Conservation (phyloP, 257 asterid species). For the Penstemon eatonii region DNA sequence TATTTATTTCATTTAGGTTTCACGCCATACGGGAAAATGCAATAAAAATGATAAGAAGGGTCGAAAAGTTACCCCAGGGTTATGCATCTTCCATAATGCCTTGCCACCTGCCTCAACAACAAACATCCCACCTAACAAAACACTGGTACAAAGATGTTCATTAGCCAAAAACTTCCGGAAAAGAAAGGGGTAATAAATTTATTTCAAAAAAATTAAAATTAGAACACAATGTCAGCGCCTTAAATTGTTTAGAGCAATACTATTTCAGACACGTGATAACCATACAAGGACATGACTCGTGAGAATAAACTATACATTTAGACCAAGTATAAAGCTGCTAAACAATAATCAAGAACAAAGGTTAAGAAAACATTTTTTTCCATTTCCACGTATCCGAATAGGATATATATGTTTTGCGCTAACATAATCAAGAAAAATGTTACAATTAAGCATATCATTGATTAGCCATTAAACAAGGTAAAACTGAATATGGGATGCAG, state of each 20-base stretch:
- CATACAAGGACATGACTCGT: background rate
- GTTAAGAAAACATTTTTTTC: background rate
- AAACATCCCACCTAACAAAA: conserved; percentile 61
- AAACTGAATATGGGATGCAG: background rate
- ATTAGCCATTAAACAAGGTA: background rate
- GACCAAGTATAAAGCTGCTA: background rate
- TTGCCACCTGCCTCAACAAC: conserved; percentile 56
- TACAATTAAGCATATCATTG: background rate
- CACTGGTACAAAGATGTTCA: conserved; percentile 40
- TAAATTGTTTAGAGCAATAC: background rate
- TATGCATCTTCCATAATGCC: conserved; percentile 71
- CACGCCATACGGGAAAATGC: no score
- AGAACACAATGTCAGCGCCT: background rate
- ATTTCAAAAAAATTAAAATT: background rate
- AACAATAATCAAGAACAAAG: background rate
- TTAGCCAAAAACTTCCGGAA: conserved; percentile 1
- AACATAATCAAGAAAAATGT: background rate
- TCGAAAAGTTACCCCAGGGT: conserved; percentile 63
- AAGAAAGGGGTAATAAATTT: background rate
- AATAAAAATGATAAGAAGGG: background rate
- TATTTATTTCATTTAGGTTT: background rate
- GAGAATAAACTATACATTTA: background rate
- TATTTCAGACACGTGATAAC: background rate
- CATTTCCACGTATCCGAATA: no score
- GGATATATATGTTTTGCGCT: background rate